A percentile compares a stretch with the other conserved stretches of the same genome.
These are phyloP conservation scores for Prunus fruticosa DNA, from an alignment of 306 rosid species.

Conservation along the genomic window DNA sequence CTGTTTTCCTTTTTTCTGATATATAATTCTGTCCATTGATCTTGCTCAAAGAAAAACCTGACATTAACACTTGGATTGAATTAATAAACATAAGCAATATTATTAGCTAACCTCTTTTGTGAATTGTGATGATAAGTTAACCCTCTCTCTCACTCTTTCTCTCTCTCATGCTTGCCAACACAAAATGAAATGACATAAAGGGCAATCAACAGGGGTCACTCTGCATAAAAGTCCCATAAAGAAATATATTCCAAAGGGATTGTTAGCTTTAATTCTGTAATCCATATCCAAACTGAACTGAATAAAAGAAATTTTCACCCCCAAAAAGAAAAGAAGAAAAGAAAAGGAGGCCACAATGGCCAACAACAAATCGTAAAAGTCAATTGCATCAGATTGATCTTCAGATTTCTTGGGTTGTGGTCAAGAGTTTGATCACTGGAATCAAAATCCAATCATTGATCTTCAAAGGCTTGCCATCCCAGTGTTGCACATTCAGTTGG, in stretches of 20 bases:
- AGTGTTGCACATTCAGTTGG: conserved; percentile 28
- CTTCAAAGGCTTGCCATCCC: conserved; percentile 33
- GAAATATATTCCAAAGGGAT: conserved; percentile 56
- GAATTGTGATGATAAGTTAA: too few species aligned
- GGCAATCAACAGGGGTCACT: conserved; percentile 31
- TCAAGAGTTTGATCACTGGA: conserved; percentile 53
- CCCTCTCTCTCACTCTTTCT: conserved; percentile 1
- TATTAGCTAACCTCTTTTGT: not conserved
- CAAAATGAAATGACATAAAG: conserved; percentile 33
- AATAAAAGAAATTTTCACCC: conserved; percentile 29
- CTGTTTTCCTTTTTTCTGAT: not conserved
- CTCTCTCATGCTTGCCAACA: not conserved
- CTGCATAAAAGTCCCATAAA: conserved; percentile 47
- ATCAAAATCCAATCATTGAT: conserved; percentile 75
- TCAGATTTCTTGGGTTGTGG: conserved; percentile 54
- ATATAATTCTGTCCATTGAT: not conserved
- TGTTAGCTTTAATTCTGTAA: conserved; percentile 51
- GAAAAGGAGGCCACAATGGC: conserved; percentile 46
- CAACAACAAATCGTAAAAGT: conserved; percentile 59
- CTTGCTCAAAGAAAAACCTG: not conserved
- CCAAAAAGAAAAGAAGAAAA: conserved; percentile 13
- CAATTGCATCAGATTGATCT: conserved; percentile 42
- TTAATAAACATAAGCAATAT: not conserved
- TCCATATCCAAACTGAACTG: conserved; percentile 38
- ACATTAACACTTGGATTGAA: not conserved